Percentiles rank a stretch among this genome's conserved stretches.
phyloP scores from a whole-genome alignment of 257 asterid species.

The Solanum peruvianum region DNA sequence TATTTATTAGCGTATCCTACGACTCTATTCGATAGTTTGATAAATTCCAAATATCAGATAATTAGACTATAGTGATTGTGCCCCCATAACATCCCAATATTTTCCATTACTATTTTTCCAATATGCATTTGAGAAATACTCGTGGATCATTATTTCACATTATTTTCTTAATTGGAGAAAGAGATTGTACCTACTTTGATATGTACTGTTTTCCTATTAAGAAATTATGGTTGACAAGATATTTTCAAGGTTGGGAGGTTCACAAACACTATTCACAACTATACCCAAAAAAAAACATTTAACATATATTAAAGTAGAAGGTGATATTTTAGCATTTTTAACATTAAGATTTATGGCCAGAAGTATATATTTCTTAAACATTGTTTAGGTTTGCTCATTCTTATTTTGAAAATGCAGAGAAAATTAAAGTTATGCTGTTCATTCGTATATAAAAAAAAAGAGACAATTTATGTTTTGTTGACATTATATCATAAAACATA shows the following conservation, averaged over 20 bases:
- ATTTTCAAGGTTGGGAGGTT: no score
- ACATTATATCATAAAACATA: no score
- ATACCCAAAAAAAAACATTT: no score
- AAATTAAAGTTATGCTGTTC: background rate
- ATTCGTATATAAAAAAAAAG: background rate
- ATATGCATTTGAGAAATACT: background rate
- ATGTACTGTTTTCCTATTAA: background rate
- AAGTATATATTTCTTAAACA: background rate
- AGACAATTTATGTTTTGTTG: no score
- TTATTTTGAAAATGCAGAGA: background rate
- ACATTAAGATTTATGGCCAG: no score
- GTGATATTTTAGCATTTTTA: no score
- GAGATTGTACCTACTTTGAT: background rate
- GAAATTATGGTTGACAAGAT: no score
- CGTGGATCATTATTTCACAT: background rate
- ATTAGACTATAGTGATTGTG: background rate
- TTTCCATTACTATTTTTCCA: background rate
- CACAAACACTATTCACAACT: no score
- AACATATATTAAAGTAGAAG: no score
- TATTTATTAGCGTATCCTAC: background rate
- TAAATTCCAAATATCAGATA: no score
- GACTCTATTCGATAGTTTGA: accelerated
- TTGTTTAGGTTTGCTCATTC: background rate
- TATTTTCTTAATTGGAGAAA: background rate
- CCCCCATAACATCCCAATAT: background rate